A percentile compares a stretch with the other conserved stretches of the same genome.
These are phyloP conservation scores for Leishmania lainsoni DNA, from an alignment of 208 protist genomes.

Conservation along the genomic window DNA sequence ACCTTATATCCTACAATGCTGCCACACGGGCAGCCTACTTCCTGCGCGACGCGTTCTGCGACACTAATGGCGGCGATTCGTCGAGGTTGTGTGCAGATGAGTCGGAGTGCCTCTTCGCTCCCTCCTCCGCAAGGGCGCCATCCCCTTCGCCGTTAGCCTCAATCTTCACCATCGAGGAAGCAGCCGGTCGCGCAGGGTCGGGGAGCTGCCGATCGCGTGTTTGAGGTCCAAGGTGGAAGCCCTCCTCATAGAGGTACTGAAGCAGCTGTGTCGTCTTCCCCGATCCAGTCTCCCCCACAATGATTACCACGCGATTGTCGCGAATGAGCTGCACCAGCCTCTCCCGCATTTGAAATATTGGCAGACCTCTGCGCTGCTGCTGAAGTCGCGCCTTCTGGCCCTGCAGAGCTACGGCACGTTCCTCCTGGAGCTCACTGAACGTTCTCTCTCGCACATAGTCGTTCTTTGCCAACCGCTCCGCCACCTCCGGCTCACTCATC, in stretches of 20 bases:
- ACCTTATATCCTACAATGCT: conserved; percentile 97
- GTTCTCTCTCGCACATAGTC: conserved; percentile 76
- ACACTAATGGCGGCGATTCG: conserved; percentile 99
- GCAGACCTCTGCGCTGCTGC: conserved; percentile 82
- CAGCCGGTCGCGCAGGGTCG: neutral
- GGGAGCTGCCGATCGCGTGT: neutral
- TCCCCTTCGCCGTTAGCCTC: neutral
- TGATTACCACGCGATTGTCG: conserved; percentile 81
- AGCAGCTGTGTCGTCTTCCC: conserved; percentile 94
- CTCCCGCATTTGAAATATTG: conserved; percentile 93
- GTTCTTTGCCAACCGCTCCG: conserved; percentile 56
- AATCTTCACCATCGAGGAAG: neutral
- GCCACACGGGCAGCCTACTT: conserved; percentile 89
- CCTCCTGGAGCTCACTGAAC: conserved; percentile 60
- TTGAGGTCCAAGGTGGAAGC: conserved; percentile 47
- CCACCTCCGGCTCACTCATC: conserved; percentile 59
- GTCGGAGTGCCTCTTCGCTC: conserved; percentile 49
- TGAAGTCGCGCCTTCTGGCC: conserved; percentile 40
- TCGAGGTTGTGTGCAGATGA: conserved; percentile 98
- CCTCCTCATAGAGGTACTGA: conserved; percentile 90
- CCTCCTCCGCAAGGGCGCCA: conserved; percentile 20
- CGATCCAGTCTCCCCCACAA: conserved; percentile 94
- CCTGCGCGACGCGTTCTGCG: conserved; percentile 97
- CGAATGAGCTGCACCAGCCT: conserved; percentile 88
- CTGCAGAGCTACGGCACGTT: conserved; percentile 44